A percentile compares a stretch with the other conserved stretches of the same genome.
Evolutionary conservation across 2,329 filamentous ascomycete species (phyloP).

Genomic region (Penicillium glabrum): DNA sequence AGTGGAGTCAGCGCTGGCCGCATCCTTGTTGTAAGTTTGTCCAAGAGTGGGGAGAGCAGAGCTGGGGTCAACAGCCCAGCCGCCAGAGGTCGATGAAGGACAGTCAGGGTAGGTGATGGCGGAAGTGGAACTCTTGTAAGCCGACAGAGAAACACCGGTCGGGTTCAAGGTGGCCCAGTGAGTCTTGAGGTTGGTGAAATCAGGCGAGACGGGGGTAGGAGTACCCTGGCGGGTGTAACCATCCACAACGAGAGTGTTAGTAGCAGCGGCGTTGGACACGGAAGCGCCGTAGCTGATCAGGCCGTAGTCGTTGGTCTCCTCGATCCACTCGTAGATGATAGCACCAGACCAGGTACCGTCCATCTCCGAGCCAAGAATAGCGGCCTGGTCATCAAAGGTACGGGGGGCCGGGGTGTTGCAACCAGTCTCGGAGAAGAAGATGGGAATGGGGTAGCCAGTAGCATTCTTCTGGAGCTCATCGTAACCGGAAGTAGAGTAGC

Average conservation of each 20-base stretch:
- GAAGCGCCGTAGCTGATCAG: conserved; percentile 71
- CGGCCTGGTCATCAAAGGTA: conserved; percentile 62
- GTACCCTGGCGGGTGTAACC: conserved; percentile 71
- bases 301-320: conserved; percentile 81
- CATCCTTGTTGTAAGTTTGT: conserved; percentile 38
- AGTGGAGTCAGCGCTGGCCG: neutral
- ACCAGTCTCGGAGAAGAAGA: conserved; percentile 87
- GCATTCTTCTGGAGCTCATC: conserved; percentile 65
- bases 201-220: conserved; percentile 70
- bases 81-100: conserved; percentile 65
- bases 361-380: conserved; percentile 77
- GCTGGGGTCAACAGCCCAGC: conserved; percentile 73
- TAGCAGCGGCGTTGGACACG: conserved; percentile 54
- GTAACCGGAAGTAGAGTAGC: conserved; percentile 68
- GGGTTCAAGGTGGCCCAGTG: conserved; percentile 75
- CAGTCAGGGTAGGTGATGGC: conserved; percentile 66
- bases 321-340: conserved; percentile 88
- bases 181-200: conserved; percentile 73
- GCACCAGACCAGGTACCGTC: conserved; percentile 68
- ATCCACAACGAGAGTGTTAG: conserved; percentile 58
- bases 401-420: conserved; percentile 61
- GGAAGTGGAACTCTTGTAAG: conserved; percentile 65
- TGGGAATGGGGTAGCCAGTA: conserved; percentile 72
- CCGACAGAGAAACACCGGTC: conserved; percentile 63
- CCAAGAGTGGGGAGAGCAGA: conserved; percentile 69